Evolutionary conservation across 73 alveolate species (phyloP).

Genomic region (Breviolum minutum): DNA sequence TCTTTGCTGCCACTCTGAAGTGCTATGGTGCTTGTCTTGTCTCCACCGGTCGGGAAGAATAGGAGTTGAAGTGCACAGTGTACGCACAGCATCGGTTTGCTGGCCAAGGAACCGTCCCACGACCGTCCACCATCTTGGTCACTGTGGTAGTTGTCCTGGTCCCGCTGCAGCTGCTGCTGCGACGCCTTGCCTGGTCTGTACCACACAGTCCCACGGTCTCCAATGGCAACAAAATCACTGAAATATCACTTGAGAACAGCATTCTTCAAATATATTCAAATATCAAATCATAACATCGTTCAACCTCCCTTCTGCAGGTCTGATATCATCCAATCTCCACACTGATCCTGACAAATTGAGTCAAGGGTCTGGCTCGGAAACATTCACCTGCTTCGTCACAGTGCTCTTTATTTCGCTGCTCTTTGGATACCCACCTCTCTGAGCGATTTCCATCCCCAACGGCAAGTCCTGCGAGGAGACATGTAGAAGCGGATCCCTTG

Average conservation of each 20-base stretch:
- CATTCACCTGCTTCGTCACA: neutral
- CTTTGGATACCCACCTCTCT: no score
- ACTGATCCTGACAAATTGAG: neutral
- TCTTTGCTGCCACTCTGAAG: neutral
- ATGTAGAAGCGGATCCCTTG: neutral
- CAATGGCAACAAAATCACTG: neutral
- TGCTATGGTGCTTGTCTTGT: neutral
- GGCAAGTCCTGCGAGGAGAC: no score
- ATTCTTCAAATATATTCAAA: no score
- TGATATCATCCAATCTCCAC: no score
- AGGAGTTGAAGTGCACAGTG: no score
- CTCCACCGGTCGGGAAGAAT: neutral
- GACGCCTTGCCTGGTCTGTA: neutral
- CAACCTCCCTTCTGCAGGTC: no score
- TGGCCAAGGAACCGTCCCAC: neutral
- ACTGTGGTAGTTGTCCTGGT: constrained; percentile 20
- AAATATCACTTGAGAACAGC: no score
- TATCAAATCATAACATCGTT: no score
- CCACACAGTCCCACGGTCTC: neutral
- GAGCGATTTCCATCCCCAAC: no score
- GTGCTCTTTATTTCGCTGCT: neutral
- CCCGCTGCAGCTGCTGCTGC: neutral
- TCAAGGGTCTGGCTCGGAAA: neutral
- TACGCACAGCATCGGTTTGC: no score
- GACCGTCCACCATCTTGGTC: neutral